Conservation (phyloP, 805 yeast genomes). For the Candida orba region DNA sequence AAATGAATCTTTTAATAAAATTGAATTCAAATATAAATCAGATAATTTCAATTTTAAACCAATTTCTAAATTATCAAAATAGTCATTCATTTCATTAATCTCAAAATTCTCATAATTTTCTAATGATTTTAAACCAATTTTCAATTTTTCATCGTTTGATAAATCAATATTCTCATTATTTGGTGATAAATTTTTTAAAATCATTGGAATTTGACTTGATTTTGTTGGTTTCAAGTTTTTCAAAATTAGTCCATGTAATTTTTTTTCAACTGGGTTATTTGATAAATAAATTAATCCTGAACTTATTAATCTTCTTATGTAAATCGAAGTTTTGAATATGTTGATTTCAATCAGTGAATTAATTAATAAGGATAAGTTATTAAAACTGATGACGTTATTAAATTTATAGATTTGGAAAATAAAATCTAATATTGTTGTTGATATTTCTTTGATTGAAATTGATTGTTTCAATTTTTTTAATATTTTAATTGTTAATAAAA, state of each 20-base stretch:
- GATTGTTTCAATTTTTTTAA: slow-evolving; percentile 10
- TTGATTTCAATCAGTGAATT: slow-evolving; percentile 35
- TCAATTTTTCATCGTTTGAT: slow-evolving; percentile 12
- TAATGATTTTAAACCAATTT: slow-evolving; percentile 27
- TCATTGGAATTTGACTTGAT: slow-evolving; percentile 49
- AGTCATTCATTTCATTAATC: slow-evolving; percentile 6
- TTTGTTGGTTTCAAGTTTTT: slow-evolving; percentile 49
- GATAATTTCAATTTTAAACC: slow-evolving; percentile 28
- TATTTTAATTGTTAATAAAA: slow-evolving; percentile 12
- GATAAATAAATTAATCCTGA: slow-evolving; percentile 71
- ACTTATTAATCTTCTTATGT: slow-evolving; percentile 74
- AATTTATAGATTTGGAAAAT: slow-evolving; percentile 31
- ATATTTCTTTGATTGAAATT: slow-evolving; percentile 27
- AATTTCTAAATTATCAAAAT: slow-evolving; percentile 21
- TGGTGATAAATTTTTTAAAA: slow-evolving; percentile 38
- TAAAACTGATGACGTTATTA: slow-evolving; percentile 27
- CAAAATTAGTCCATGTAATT: slow-evolving; percentile 48
- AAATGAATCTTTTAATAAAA: slow-evolving; percentile 23
- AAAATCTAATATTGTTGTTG: slow-evolving; percentile 28
- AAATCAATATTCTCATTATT: neutral
- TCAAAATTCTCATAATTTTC: slow-evolving; percentile 22
- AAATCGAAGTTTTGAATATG: slow-evolving; percentile 44
- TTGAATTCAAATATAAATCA: slow-evolving; percentile 25
- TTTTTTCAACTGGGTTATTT: slow-evolving; percentile 42
- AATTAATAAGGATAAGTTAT: slow-evolving; percentile 36